Evolutionary conservation across 2,329 filamentous ascomycete species (phyloP).

Genomic region (Fusarium equiseti): DNA sequence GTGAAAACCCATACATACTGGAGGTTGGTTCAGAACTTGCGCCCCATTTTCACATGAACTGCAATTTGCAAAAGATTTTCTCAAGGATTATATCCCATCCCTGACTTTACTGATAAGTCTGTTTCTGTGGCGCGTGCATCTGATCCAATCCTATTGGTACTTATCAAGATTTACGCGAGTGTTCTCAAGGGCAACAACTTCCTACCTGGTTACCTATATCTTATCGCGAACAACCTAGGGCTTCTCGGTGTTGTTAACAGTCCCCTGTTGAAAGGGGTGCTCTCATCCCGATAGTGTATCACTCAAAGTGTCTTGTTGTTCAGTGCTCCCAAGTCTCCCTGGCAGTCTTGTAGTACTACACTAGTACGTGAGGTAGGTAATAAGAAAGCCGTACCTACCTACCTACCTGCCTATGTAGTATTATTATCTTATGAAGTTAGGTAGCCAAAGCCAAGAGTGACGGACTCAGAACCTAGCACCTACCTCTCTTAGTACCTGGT

Average conservation of each 20-base stretch:
- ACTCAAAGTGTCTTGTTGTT: background rate
- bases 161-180: background rate
- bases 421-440: background rate
- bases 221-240: background rate
- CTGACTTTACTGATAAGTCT: background rate
- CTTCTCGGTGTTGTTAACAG: background rate
- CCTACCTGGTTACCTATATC: background rate
- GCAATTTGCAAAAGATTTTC: background rate
- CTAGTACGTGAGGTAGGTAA: background rate
- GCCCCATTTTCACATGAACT: constrained; percentile 6
- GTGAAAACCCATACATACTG: background rate
- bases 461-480: constrained; percentile 2
- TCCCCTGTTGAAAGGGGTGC: background rate
- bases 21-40: background rate
- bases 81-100: background rate
- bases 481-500: background rate
- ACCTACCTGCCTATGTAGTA: too few relatives aligned
- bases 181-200: background rate
- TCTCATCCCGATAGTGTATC: background rate
- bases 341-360: background rate
- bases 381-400: background rate
- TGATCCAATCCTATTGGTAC: background rate
- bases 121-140: background rate
- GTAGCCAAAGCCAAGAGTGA: background rate
- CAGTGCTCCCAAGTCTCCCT: background rate